Percentiles rank a stretch among this genome's conserved stretches.
Evolutionary conservation across 192 early-diverging fungal genomes (phyloP).

Genomic region (Mortierella antarctica): DNA sequence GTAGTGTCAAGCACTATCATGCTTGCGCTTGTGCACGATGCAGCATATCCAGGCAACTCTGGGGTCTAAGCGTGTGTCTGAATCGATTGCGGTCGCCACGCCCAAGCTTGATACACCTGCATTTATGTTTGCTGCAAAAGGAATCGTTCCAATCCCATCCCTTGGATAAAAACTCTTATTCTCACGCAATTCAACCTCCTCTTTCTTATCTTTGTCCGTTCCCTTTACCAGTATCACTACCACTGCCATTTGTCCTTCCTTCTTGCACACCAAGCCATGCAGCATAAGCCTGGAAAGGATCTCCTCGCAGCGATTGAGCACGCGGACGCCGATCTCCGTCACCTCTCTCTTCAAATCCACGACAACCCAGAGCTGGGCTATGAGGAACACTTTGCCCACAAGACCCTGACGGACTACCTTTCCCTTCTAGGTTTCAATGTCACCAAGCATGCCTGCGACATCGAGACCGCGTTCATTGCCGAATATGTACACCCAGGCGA

Average conservation of each 20-base stretch:
- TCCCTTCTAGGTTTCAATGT: slow-evolving; percentile 67
- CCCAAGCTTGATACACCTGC: too few species aligned
- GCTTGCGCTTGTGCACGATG: too few species aligned
- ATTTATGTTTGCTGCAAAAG: slow-evolving; percentile 1
- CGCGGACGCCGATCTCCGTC: slow-evolving; percentile 43
- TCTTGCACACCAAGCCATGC: slow-evolving; percentile 11
- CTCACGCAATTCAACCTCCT: background rate
- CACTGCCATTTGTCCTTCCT: background rate
- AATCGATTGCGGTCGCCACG: too few species aligned
- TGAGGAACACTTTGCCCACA: slow-evolving; percentile 67
- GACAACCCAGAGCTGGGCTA: slow-evolving; percentile 71
- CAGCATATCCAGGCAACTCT: too few species aligned
- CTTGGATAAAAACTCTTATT: background rate
- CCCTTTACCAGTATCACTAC: background rate
- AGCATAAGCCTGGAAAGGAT: slow-evolving; percentile 16
- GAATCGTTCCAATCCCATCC: background rate
- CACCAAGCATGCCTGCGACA: slow-evolving; percentile 62
- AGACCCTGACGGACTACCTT: slow-evolving; percentile 70
- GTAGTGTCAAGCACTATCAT: too few species aligned
- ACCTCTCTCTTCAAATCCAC: slow-evolving; percentile 64
- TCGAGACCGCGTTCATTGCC: slow-evolving; percentile 80
- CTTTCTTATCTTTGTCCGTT: background rate
- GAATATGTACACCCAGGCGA: slow-evolving; percentile 62
- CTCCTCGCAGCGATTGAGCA: slow-evolving; percentile 42
- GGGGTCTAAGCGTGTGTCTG: too few species aligned